Conservation (phyloP, 768 basidiomycete species). For the Psilocybe tampanensis region DNA sequence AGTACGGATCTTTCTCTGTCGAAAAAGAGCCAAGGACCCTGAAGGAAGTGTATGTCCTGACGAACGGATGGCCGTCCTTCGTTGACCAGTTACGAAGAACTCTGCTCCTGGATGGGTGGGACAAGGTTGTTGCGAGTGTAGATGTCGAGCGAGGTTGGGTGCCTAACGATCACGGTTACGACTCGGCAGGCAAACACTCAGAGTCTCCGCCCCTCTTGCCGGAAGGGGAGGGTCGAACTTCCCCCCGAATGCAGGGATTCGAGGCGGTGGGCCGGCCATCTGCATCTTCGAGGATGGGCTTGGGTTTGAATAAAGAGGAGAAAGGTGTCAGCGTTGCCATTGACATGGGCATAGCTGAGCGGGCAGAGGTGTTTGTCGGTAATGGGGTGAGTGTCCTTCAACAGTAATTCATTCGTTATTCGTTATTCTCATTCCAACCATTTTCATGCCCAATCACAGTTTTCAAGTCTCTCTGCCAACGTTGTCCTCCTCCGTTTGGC, state of each 20-base stretch:
- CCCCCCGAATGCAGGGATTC: no score
- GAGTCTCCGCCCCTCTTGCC: no score
- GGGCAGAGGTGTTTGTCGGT: conserved; percentile 61
- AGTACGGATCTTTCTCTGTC: conserved; percentile 27
- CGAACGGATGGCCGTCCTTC: conserved; percentile 52
- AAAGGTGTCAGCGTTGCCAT: conserved; percentile 51
- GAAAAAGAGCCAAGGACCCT: neutral
- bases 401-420: conserved; percentile 6
- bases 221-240: no score
- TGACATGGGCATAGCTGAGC: conserved; percentile 62
- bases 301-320: conserved; percentile 41
- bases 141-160: conserved; percentile 29
- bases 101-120: conserved; percentile 51
- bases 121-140: conserved; percentile 41
- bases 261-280: no score
- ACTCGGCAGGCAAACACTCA: no score
- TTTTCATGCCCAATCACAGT: conserved; percentile 25
- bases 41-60: conserved; percentile 47
- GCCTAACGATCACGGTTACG: no score
- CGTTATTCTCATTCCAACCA: neutral
- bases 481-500: conserved; percentile 49
- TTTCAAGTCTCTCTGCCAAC: conserved; percentile 54
- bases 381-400: conserved; percentile 51
- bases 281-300: neutral
- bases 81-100: conserved; percentile 38